Conservation (phyloP, 2,329 filamentous ascomycete genomes). For the Dendryphion nanum region DNA sequence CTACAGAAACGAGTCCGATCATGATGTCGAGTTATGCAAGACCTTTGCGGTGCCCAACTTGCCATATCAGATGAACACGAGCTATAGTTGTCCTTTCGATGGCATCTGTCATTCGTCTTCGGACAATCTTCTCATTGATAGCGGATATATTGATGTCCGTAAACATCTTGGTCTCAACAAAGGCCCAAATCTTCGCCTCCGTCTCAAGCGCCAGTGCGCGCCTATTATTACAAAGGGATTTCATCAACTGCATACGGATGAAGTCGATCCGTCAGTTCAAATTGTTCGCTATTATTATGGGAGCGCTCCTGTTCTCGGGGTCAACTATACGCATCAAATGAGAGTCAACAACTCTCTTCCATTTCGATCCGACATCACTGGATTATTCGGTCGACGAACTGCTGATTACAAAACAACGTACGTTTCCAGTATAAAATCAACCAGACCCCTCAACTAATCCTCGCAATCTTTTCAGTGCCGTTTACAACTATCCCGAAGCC, state of each 20-base stretch:
- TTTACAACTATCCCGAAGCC: too few species aligned
- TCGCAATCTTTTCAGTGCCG: too few species aligned
- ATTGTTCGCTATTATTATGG: neutral
- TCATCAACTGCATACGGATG: neutral
- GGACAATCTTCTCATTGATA: neutral
- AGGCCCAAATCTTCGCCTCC: neutral
- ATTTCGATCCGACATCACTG: too few species aligned
- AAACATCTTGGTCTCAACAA: neutral
- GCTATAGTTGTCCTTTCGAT: neutral
- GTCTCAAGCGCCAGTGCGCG: neutral
- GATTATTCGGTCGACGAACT: too few species aligned
- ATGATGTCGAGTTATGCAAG: neutral
- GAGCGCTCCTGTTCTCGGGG: too few species aligned
- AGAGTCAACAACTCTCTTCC: too few species aligned
- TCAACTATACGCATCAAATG: too few species aligned
- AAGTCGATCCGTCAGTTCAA: neutral
- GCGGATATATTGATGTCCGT: neutral
- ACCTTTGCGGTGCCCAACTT: neutral
- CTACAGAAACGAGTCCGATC: neutral
- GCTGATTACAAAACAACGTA: too few species aligned
- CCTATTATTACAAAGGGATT: neutral
- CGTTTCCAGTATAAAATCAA: too few species aligned
- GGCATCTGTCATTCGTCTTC: neutral
- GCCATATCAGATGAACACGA: neutral
- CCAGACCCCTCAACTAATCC: too few species aligned